A percentile compares a stretch with the other conserved stretches of the same genome.
phyloP scores from a whole-genome alignment of 169 alveolate species.

The Cryptosporidium sp. region DNA sequence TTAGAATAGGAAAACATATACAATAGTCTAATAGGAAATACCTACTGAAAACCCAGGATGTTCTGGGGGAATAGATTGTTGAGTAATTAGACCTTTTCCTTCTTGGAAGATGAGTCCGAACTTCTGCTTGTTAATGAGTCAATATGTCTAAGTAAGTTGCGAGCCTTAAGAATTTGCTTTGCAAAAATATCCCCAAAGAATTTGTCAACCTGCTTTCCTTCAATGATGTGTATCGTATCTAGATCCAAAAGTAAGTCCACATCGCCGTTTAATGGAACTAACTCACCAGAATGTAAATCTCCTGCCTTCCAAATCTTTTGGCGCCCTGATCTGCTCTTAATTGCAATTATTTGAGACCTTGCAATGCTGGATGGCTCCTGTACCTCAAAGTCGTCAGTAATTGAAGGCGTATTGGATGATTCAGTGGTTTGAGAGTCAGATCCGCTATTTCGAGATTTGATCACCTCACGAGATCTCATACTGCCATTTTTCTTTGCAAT shows the following conservation, averaged over 20 bases:
- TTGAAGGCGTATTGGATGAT: neutral
- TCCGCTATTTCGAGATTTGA: conserved; percentile 13
- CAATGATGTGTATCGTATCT: conserved; percentile 63
- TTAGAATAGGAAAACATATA: neutral
- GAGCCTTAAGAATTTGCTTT: conserved; percentile 66
- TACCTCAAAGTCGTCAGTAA: conserved; percentile 24
- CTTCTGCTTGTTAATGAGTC: conserved; percentile 31
- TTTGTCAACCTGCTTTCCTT: conserved; percentile 65
- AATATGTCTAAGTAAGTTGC: conserved; percentile 60
- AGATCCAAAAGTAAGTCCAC: conserved; percentile 53
- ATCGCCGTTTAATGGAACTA: conserved; percentile 47
- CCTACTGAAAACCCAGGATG: neutral
- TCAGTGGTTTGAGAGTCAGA: neutral
- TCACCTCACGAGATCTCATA: conserved; percentile 30
- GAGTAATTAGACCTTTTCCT: conserved; percentile 29
- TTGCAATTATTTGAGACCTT: conserved; percentile 70
- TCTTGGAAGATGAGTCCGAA: conserved; percentile 29
- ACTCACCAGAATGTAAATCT: conserved; percentile 37
- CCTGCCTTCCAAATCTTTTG: conserved; percentile 71
- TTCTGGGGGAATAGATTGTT: neutral
- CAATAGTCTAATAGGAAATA: neutral
- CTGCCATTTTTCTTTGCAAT: conserved; percentile 59
- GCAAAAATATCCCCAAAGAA: conserved; percentile 72
- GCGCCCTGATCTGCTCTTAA: conserved; percentile 71
- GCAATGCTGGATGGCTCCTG: conserved; percentile 68